These are phyloP conservation scores for Cryphonectria naterciae DNA, from an alignment of 2,329 filamentous ascomycete species.

Conservation along the genomic window DNA sequence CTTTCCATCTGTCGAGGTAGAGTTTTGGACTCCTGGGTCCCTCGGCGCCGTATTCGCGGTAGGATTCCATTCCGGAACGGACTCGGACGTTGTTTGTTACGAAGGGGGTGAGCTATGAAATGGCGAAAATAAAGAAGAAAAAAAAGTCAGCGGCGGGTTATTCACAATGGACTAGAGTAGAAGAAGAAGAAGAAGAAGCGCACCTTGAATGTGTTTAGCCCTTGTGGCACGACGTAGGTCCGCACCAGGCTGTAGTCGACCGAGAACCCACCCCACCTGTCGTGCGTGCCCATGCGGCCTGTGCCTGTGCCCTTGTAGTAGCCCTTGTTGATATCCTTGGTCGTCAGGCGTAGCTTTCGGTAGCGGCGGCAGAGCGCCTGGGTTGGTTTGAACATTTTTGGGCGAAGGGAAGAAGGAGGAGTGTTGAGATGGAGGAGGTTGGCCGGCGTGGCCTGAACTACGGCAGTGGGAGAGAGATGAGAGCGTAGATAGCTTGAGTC, in stretches of 20 bases:
- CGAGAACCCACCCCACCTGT: slow-evolving; percentile 79
- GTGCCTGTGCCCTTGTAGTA: slow-evolving; percentile 97
- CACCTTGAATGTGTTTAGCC: slow-evolving; percentile 74
- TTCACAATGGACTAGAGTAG: background rate
- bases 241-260: slow-evolving; percentile 88
- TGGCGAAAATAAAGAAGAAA: too few species aligned
- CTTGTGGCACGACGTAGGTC: slow-evolving; percentile 81
- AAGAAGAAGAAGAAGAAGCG: slow-evolving; percentile 28
- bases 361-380: slow-evolving; percentile 68
- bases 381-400: slow-evolving; percentile 66
- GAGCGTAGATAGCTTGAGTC: background rate
- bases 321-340: slow-evolving; percentile 89
- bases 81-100: slow-evolving; percentile 65
- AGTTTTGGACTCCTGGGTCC: slow-evolving; percentile 65
- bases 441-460: background rate
- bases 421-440: background rate
- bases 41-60: slow-evolving; percentile 36
- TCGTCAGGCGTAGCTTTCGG: slow-evolving; percentile 80
- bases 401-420: slow-evolving; percentile 12
- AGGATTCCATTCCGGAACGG: slow-evolving; percentile 36
- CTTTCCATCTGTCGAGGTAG: slow-evolving; percentile 70
- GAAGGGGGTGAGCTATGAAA: slow-evolving; percentile 74
- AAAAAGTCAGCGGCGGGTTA: slow-evolving; percentile 27
- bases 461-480: background rate
- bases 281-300: slow-evolving; percentile 84